Base-by-base conservation (phyloP, 176 grass and related monocot species). In the Melocanna baccifera region DNA sequence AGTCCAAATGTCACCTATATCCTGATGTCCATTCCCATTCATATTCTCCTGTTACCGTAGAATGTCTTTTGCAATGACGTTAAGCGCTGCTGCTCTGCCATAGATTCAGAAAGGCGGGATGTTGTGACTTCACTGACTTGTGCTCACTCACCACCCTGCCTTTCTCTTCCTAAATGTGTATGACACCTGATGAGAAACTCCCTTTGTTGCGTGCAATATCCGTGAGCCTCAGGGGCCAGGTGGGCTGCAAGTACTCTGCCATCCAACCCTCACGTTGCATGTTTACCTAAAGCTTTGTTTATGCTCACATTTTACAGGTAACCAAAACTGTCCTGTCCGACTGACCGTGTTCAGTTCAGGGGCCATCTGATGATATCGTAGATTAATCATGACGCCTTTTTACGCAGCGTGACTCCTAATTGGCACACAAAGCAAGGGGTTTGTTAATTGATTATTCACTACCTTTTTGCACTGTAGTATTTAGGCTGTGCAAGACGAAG, bases 251-350 rank as follows among this genome's bases (percentile, higher is more conserved):
- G 40, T 25, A 37, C 18, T 45, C 67, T 30, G 39, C 57, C 47
- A 18, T 73, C 52, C 64, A 65, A 26, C 65, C 12, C n/a, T 67
- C 81, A 84, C 73, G 74, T 63, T 83, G 26, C 67, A 16, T 79
- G 74, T 79, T 83, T 78, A 55, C 74, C 67, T 42, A 47, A 59
- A 85, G 82, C 56, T 15, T 39, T 42, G 45, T 30, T 40, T 6
- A 53, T 42, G 19, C 52, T 20, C 62, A 45, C 34, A 59, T 71
- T 81, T 63, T 64, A 86, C 88, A 86, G 88, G 53, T 89, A 89
- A 63, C 77, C 62, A 25, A 62, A 72, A 74, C 87, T 78, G 73
- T 72, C 86, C 28, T 84, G 56, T 84, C 55, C 23, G 39, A 26
- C 36, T 30, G 58, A 72, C 77, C 37, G 28, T 59, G 57, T 8